phyloP scores from a whole-genome alignment of 1,139 yeast species.

The Taphrina communis region DNA sequence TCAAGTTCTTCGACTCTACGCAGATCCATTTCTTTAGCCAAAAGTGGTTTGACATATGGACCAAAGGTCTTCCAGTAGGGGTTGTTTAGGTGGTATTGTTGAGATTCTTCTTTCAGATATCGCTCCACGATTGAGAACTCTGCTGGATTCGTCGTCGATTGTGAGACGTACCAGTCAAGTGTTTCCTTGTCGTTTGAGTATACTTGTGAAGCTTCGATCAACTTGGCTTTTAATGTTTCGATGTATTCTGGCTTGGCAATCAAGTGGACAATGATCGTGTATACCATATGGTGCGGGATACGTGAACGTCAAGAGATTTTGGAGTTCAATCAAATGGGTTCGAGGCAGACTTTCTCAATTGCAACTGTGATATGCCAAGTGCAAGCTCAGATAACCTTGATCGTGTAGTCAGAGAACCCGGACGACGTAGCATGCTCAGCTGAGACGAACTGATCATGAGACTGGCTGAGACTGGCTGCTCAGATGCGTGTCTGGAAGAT shows the following conservation, averaged over 20 bases:
- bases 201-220: slow-evolving; percentile 33
- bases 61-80: slow-evolving; percentile 40
- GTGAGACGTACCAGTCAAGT: slow-evolving; percentile 30
- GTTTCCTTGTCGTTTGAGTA: slow-evolving; percentile 36
- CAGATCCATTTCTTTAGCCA: slow-evolving; percentile 35
- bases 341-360: too few relatives aligned
- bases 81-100: slow-evolving; percentile 35
- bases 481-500: not conserved
- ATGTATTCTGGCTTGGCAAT: slow-evolving; percentile 27
- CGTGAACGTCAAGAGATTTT: too few relatives aligned
- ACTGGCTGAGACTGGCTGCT: too few relatives aligned
- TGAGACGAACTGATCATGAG: too few relatives aligned
- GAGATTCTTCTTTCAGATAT: slow-evolving; percentile 27
- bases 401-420: too few relatives aligned
- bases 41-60: slow-evolving; percentile 37
- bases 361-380: too few relatives aligned
- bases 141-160: slow-evolving; percentile 25
- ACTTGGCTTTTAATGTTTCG: slow-evolving; percentile 29
- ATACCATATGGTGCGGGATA: slow-evolving; percentile 20
- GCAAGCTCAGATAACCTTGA: too few relatives aligned
- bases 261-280: slow-evolving; percentile 40
- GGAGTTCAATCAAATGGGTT: too few relatives aligned
- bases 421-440: too few relatives aligned
- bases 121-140: slow-evolving; percentile 37
- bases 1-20: slow-evolving; percentile 37